Base-by-base conservation (phyloP, 306 rosid species). In the Urtica urens region DNA sequence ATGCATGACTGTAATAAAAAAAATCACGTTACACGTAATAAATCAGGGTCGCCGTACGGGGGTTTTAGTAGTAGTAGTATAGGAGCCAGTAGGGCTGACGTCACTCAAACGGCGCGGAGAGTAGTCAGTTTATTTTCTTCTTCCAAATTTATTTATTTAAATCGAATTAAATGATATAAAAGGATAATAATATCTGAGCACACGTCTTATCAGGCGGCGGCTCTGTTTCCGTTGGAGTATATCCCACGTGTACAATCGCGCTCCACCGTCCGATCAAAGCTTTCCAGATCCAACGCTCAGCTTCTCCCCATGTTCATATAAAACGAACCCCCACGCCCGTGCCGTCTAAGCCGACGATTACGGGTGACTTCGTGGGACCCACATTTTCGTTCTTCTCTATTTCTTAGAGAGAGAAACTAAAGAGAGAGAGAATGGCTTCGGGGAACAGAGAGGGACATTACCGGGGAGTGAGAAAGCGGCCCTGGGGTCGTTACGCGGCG, bases 401-500 rank as follows among this genome's bases (percentile, higher is more conserved):
- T 25, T 43, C 48, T 28, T 10, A 35, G n/a, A n/a, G n/a, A n/a
- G n/a, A n/a, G n/a, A n/a, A n/a, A n/a, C n/a, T n/a, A n/a, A n/a
- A n/a, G n/a, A n/a, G n/a, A n/a, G n/a, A n/a, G n/a, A n/a, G n/a
- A n/a, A n/a, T 78, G 23, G 46, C 71, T 0, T 51, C 57, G 11
- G 40, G 4, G 0, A 63, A 78, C 3, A 80, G 84, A 0, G 90
- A 82, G 40, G 82, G 80, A 6, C 95, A 82, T 71, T 90, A 79
- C 76, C 65, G 99, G 51, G 99, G 99, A 0, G 99, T 90, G 0
- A 37, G 99, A 2, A 90, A 90, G 92, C 57, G 99, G 55, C 99
- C 99, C 0, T 90, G 99, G 99, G 99, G 99, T 1, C 80, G 99
- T 14, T 90, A 90, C 65, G 99, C 99, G 0, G 99, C 99, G 0